Evolutionary conservation across 1,139 yeast species (phyloP).

Genomic region (Zygoascus sp.): DNA sequence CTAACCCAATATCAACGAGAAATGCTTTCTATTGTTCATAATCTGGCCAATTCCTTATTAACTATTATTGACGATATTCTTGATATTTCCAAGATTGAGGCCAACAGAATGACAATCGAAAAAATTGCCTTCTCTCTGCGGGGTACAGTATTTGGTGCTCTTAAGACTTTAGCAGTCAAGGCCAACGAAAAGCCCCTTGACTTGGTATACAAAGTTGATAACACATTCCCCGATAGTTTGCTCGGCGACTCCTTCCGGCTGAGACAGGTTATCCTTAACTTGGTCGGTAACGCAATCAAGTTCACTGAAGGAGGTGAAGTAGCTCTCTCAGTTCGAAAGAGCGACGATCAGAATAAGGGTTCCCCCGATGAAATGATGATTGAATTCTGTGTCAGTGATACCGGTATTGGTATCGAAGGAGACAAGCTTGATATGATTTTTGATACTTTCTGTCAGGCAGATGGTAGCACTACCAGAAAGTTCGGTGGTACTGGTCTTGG

Average conservation of each 20-base stretch:
- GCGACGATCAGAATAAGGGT: slow-evolving; percentile 37
- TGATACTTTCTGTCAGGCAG: slow-evolving; percentile 88
- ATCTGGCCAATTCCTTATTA: slow-evolving; percentile 74
- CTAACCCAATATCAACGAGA: slow-evolving; percentile 85
- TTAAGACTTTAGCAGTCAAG: slow-evolving; percentile 80
- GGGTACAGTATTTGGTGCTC: slow-evolving; percentile 84
- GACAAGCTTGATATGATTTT: slow-evolving; percentile 79
- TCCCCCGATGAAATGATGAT: slow-evolving; percentile 57
- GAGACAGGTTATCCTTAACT: slow-evolving; percentile 75
- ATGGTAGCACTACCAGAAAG: slow-evolving; percentile 85
- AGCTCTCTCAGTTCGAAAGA: slow-evolving; percentile 39
- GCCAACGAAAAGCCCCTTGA: slow-evolving; percentile 82
- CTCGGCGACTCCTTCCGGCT: slow-evolving; percentile 84
- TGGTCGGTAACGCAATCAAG: slow-evolving; percentile 85
- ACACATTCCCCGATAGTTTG: slow-evolving; percentile 78
- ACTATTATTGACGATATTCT: slow-evolving; percentile 84
- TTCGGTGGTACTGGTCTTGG: slow-evolving; percentile 92
- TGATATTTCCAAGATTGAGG: slow-evolving; percentile 89
- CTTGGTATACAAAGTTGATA: slow-evolving; percentile 74
- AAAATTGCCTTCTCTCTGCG: slow-evolving; percentile 79
- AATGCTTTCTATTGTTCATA: slow-evolving; percentile 83
- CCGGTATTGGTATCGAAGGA: slow-evolving; percentile 83
- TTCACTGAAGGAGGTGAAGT: slow-evolving; percentile 81
- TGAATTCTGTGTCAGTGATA: slow-evolving; percentile 82
- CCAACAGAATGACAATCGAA: slow-evolving; percentile 87